Percentiles rank a stretch among this genome's conserved stretches.
Evolutionary conservation across 805 yeast genomes (phyloP).

Genomic region (Peterozyma xylosa): DNA sequence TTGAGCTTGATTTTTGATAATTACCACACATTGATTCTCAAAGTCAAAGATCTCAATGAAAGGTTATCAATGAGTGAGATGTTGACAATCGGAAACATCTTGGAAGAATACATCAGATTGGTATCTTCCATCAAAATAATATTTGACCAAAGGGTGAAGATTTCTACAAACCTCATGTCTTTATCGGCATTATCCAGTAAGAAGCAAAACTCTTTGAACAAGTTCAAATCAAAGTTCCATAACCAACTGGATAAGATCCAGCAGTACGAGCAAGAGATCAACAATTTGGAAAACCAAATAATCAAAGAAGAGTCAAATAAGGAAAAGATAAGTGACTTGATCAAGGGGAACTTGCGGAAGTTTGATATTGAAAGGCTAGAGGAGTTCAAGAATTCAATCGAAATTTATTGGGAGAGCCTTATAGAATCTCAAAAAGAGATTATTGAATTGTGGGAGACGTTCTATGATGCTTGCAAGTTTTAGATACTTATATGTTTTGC

Average conservation of each 20-base stretch:
- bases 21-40: slow-evolving; percentile 65
- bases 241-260: slow-evolving; percentile 58
- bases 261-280: slow-evolving; percentile 51
- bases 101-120: slow-evolving; percentile 80
- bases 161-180: slow-evolving; percentile 35
- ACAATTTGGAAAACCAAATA: slow-evolving; percentile 44
- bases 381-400: slow-evolving; percentile 85
- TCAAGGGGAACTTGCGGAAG: slow-evolving; percentile 56
- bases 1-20: slow-evolving; percentile 57
- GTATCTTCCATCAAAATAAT: slow-evolving; percentile 69
- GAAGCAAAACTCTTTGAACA: slow-evolving; percentile 36
- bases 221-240: slow-evolving; percentile 33
- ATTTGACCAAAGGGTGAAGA: slow-evolving; percentile 65
- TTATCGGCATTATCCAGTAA: slow-evolving; percentile 35
- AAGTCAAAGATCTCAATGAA: slow-evolving; percentile 66
- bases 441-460: slow-evolving; percentile 83
- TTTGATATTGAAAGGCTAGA: slow-evolving; percentile 72
- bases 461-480: slow-evolving; percentile 49
- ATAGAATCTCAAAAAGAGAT: slow-evolving; percentile 92
- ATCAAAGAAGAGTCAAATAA: slow-evolving; percentile 49
- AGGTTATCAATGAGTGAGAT: slow-evolving; percentile 81
- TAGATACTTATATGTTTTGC: slow-evolving; percentile 1
- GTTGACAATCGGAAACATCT: slow-evolving; percentile 74
- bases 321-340: slow-evolving; percentile 54
- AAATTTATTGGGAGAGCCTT: slow-evolving; percentile 81